Evolutionary conservation across 2,329 filamentous ascomycete genomes (phyloP).

Genomic region (Alternaria ventricosa): DNA sequence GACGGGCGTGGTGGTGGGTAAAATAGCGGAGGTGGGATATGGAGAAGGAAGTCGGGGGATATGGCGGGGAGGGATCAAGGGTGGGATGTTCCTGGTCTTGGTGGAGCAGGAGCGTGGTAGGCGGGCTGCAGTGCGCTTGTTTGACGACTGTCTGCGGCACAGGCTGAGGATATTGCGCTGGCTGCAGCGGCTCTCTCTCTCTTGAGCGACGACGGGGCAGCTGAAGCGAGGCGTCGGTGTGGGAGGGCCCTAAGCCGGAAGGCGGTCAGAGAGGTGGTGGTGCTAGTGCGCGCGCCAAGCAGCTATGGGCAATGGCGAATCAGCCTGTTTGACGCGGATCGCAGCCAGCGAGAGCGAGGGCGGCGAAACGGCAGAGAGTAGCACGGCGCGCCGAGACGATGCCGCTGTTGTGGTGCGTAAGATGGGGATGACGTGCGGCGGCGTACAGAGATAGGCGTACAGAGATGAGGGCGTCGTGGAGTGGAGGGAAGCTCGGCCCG

Average conservation of each 20-base stretch:
- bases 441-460: conserved; percentile 4
- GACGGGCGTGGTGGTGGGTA: conserved; percentile 22
- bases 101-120: conserved; percentile 10
- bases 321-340: conserved; percentile 25
- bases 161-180: conserved; percentile 1
- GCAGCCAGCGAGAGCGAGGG: conserved; percentile 13
- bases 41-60: conserved; percentile 31
- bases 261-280: conserved; percentile 38
- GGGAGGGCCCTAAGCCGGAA: conserved; percentile 27
- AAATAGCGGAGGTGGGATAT: conserved; percentile 32
- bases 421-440: conserved; percentile 27
- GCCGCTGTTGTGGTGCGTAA: conserved; percentile 20
- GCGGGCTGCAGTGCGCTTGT: conserved; percentile 8
- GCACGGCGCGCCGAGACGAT: conserved; percentile 17
- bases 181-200: conserved; percentile 23
- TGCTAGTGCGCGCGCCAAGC: conserved; percentile 31
- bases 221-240: conserved; percentile 27
- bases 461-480: not conserved
- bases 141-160: conserved; percentile 10
- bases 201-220: conserved; percentile 15
- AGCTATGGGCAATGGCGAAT: conserved; percentile 33
- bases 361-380: conserved; percentile 25
- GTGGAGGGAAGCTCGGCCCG: conserved; percentile 25
- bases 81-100: conserved; percentile 26
- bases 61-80: conserved; percentile 38